A percentile compares a stretch with the other conserved stretches of the same genome.
Conservation (phyloP, 2,329 filamentous ascomycete species). For the Hypoxylon rubiginosum region DNA sequence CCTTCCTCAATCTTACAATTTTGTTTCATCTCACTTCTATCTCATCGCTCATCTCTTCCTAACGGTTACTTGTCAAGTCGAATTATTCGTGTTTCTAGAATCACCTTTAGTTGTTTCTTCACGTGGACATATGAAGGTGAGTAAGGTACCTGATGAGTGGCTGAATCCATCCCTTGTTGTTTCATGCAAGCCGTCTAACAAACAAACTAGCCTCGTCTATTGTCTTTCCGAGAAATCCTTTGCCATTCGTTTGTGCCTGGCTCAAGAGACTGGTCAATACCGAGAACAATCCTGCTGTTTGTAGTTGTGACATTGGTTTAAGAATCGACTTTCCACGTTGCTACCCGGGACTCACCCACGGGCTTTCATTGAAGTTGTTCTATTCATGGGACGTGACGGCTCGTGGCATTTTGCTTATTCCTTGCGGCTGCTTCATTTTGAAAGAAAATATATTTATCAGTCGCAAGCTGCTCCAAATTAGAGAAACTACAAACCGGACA, state of each 20-base stretch:
- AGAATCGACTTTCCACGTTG: background rate
- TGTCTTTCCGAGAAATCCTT: conserved; percentile 10
- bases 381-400: conserved; percentile 14
- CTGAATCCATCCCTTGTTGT: background rate
- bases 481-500: background rate
- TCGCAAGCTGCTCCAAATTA: background rate
- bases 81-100: background rate
- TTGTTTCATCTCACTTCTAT: background rate
- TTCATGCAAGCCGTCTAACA: conserved; percentile 24
- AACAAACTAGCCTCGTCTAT: conserved; percentile 8
- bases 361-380: conserved; percentile 1
- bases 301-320: background rate
- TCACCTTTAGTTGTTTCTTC: background rate
- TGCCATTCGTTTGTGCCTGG: conserved; percentile 17
- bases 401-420: background rate
- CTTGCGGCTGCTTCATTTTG: background rate
- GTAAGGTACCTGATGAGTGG: background rate
- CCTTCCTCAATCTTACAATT: conserved; percentile 1
- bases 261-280: conserved; percentile 17
- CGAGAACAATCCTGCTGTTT: conserved; percentile 23
- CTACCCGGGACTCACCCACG: conserved; percentile 5
- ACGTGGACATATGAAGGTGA: conserved; percentile 4
- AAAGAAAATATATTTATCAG: background rate
- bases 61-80: background rate
- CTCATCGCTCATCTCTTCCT: background rate